Evolutionary conservation across 2,329 filamentous ascomycete species (phyloP), one percentile per base, ranked within the genome.

Genomic region (Rutstroemia sp.): DNA sequence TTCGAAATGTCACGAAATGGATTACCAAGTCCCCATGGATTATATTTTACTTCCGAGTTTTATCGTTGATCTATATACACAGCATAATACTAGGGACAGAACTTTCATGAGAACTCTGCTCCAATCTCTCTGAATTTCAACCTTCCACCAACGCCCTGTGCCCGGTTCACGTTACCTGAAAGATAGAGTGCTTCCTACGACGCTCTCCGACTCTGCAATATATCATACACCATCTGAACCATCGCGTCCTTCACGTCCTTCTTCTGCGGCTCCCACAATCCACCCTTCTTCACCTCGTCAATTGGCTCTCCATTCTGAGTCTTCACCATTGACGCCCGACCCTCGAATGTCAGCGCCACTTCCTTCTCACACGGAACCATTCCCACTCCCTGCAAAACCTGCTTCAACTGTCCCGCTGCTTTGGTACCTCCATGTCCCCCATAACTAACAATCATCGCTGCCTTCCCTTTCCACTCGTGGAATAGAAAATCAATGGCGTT

Each of bases 401-500:
- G 58, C 23, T 60, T 61, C 60, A 75, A 60, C 57, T 73, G 71
- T 25, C 54, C 68, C 2, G 69, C 69, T 2, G 69, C 69, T 48
- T 73, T 73, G 2, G 57, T 66, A 0, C 73, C 73, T 1, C 73
- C 73, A 25, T 67, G 65, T 42, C 73, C 71, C 0, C 76, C 76
- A 65, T 78, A 78, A 39, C 67, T 72, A 8, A 78, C 71, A 58
- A 78, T 70, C 62, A 72, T 65, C 5, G 70, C 74, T 1, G 73
- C 69, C 56, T 78, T 78, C 1, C 70, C 72, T 10, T 58, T 68
- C 75, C 75, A 78, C 59, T 78, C 76, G 54, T 76, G 60, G 57
- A 68, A 76, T 8, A 78, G 64, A 59, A 75, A 76, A 57, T 78
- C 76, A 12, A 78, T 69, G 2, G 75, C 75, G 56, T 75, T 77